phyloP scores from a whole-genome alignment of 495 filamentous ascomycete species.

The Podospora bellae-mahoneyi region DNA sequence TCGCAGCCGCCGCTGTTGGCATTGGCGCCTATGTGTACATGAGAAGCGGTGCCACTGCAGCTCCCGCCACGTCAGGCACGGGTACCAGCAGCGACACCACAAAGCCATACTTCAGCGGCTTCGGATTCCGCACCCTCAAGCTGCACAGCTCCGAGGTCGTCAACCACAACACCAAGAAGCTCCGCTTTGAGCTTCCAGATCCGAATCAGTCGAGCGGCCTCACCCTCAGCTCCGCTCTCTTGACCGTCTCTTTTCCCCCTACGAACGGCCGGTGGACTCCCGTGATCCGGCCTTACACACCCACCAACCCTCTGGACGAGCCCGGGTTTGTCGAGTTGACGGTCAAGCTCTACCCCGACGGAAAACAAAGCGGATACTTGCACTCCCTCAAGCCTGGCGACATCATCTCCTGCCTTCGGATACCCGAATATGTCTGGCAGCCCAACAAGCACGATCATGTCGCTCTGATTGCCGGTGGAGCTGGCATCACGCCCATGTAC shows the following conservation, averaged over 20 bases:
- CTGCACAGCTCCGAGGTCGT: slow-evolving; percentile 53
- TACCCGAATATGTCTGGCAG: slow-evolving; percentile 53
- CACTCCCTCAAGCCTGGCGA: slow-evolving; percentile 61
- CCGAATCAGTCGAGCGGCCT: slow-evolving; percentile 49
- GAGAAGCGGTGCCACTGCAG: slow-evolving; percentile 18
- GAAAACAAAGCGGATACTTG: slow-evolving; percentile 58
- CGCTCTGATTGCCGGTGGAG: slow-evolving; percentile 59
- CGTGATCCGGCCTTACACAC: slow-evolving; percentile 58
- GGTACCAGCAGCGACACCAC: slow-evolving; percentile 6
- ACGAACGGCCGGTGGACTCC: slow-evolving; percentile 48
- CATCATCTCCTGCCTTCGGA: slow-evolving; percentile 43
- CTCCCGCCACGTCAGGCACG: slow-evolving; percentile 9
- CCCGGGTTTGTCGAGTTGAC: slow-evolving; percentile 56
- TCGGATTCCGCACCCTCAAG: slow-evolving; percentile 39
- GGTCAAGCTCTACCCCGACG: slow-evolving; percentile 63
- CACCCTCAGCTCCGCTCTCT: slow-evolving; percentile 52
- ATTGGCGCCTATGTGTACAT: slow-evolving; percentile 24
- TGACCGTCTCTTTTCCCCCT: slow-evolving; percentile 51
- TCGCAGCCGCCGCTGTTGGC: slow-evolving; percentile 32
- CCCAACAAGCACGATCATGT: slow-evolving; percentile 55
- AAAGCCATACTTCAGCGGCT: slow-evolving; percentile 31
- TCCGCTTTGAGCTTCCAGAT: slow-evolving; percentile 60
- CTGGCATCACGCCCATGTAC: slow-evolving; percentile 63
- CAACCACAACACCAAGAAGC: slow-evolving; percentile 63
- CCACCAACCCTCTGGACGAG: slow-evolving; percentile 52